Evolutionary conservation across 2,329 filamentous ascomycete species (phyloP), one percentile per base, ranked within the genome.

Genomic region (Penicillium expansum): DNA sequence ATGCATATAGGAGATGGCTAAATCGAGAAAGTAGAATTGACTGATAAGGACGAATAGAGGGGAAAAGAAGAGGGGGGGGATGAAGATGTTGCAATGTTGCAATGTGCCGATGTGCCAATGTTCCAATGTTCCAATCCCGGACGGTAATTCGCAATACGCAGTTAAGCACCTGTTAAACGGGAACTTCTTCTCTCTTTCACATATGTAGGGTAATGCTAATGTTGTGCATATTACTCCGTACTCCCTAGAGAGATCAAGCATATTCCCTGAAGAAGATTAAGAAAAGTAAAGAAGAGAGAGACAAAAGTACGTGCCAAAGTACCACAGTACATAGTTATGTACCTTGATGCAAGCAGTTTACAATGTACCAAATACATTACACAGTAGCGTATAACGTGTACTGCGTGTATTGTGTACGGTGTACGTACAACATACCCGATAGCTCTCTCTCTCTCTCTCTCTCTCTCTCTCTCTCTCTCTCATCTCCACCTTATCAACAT

Each of bases 1-100:
- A 53, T 11, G 39, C 51, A 65, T 53, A 45, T 43, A 55, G 22
- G 42, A 37, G 39, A 49, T 30, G 32, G 29, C 24, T 39, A 30
- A 18, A 47, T n/a, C 16, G 22, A 43, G 27, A 14, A 24, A n/a
- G 35, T 35, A 29, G 18, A 49, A 33, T 33, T n/a, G 30, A 38
- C 11, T 30, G n/a, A 33, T 11, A 9, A n/a, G 4, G 18, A 32
- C 18, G 27, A 35, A 49, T 13, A 22, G 41, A 41, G 38, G 49
- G 49, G 45, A 55, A 47, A 42, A 47, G 22, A 51, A 41, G 48
- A 42, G 37, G 37, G 44, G 48, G 56, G 39, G n/a, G 18, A 20
- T 35, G 16, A 38, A n/a, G 16, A 32, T 33, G 39, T 44, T 30
- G 5, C 2, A 37, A 37, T 29, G 16, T 44, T 49, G 24, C n/a